phyloP scores from a whole-genome alignment of 129 eudicot genomes.

The Apium graveolens region DNA sequence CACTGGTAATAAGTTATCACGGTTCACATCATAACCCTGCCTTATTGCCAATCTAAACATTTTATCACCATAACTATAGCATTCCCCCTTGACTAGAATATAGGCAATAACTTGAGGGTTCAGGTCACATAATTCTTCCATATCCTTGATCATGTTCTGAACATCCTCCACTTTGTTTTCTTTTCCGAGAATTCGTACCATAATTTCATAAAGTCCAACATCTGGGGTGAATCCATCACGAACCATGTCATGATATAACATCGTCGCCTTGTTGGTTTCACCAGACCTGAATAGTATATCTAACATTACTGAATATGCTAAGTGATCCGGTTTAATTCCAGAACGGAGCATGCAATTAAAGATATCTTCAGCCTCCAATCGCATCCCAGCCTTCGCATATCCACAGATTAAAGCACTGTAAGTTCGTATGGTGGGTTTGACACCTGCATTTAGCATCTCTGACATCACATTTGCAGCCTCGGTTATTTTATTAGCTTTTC shows the following conservation, averaged over 20 bases:
- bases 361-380: conserved; percentile 63
- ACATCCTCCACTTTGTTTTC: conserved; percentile 41
- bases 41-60: conserved; percentile 42
- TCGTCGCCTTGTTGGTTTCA: conserved; percentile 46
- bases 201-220: conserved; percentile 43
- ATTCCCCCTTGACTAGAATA: conserved; percentile 53
- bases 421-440: conserved; percentile 75
- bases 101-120: conserved; percentile 47
- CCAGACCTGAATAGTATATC: conserved; percentile 57
- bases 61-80: conserved; percentile 52
- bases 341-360: conserved; percentile 66
- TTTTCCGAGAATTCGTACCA: conserved; percentile 46
- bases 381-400: conserved; percentile 79
- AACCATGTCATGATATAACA: conserved; percentile 60
- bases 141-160: conserved; percentile 42
- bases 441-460: conserved; percentile 77
- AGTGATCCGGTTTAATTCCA: conserved; percentile 79
- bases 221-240: conserved; percentile 66
- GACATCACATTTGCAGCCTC: conserved; percentile 94
- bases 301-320: conserved; percentile 82
- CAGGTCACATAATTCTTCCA: conserved; percentile 46
- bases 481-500: conserved; percentile 66
- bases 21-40: conserved; percentile 57
- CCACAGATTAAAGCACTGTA: conserved; percentile 96
- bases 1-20: conserved; percentile 47